Percentiles rank a stretch among this genome's conserved stretches.
Evolutionary conservation across 208 protist genomes (phyloP).

Genomic region (Trichomonas gallinae): DNA sequence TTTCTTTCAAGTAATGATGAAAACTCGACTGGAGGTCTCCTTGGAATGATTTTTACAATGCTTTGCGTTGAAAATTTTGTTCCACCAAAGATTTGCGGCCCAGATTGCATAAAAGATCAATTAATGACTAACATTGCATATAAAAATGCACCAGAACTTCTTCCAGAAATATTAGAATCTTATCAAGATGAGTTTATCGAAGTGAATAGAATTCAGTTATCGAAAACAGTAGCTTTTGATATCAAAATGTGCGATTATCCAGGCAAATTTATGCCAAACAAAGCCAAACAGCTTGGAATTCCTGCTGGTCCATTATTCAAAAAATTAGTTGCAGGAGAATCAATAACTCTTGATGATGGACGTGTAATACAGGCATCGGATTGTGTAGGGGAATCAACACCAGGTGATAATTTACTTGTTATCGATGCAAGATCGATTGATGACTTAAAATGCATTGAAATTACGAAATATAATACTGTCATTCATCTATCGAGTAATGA

Average conservation of each 20-base stretch:
- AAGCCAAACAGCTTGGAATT: background rate
- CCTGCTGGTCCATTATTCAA: background rate
- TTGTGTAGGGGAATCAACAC: background rate
- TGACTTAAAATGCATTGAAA: background rate
- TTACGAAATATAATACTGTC: background rate
- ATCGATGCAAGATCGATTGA: background rate
- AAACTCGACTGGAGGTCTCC: background rate
- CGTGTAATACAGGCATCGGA: background rate
- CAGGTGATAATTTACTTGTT: background rate
- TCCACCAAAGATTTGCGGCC: background rate
- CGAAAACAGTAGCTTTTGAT: background rate
- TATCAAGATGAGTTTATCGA: background rate
- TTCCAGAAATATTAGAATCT: background rate
- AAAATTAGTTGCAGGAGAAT: background rate
- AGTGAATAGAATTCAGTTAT: background rate
- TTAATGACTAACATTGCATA: background rate
- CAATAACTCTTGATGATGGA: background rate
- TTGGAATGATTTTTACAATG: background rate
- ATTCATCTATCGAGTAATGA: background rate
- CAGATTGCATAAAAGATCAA: background rate
- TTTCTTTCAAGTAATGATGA: background rate
- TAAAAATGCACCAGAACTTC: background rate
- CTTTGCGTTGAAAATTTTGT: background rate
- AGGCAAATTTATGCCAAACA: background rate
- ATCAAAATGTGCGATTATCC: background rate